Percentiles rank a stretch among this genome's conserved stretches.
phyloP scores from a whole-genome alignment of 805 yeast species.

The Sungouiella blattae region DNA sequence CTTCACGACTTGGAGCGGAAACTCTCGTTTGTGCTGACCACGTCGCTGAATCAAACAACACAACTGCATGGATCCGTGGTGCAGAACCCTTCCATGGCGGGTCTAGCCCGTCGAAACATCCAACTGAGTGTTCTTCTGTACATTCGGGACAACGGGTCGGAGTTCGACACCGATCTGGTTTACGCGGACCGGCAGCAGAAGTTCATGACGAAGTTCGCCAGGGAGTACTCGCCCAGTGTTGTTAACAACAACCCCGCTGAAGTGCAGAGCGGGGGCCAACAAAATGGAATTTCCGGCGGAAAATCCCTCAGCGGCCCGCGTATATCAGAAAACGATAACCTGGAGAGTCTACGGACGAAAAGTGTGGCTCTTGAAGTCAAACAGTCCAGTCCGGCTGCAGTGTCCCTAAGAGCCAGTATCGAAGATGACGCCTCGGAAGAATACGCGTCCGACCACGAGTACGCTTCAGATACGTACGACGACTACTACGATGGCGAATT shows the following conservation, averaged over 20 bases:
- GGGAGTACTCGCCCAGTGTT: slow-evolving; percentile 18
- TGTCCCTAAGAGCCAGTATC: neutral
- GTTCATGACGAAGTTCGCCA: slow-evolving; percentile 29
- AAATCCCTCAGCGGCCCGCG: neutral
- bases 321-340: no score
- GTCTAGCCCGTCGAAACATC: slow-evolving; percentile 25
- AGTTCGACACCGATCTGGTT: slow-evolving; percentile 33
- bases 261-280: neutral
- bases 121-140: slow-evolving; percentile 34
- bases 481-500: slow-evolving; percentile 9
- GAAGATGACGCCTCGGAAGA: neutral
- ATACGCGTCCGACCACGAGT: slow-evolving; percentile 5
- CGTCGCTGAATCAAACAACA: slow-evolving; percentile 26
- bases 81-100: slow-evolving; percentile 16
- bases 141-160: slow-evolving; percentile 23
- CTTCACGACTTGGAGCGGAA: slow-evolving; percentile 34
- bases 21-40: slow-evolving; percentile 25
- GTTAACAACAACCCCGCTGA: neutral
- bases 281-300: neutral
- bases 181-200: slow-evolving; percentile 33
- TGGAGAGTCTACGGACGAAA: no score
- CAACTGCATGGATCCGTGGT: slow-evolving; percentile 20
- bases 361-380: neutral
- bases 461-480: slow-evolving; percentile 7
- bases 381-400: neutral